Evolutionary conservation across 768 basidiomycete genomes (phyloP), one percentile per base, ranked within the genome.

Genomic region (Phanerodontia chrysosporium): DNA sequence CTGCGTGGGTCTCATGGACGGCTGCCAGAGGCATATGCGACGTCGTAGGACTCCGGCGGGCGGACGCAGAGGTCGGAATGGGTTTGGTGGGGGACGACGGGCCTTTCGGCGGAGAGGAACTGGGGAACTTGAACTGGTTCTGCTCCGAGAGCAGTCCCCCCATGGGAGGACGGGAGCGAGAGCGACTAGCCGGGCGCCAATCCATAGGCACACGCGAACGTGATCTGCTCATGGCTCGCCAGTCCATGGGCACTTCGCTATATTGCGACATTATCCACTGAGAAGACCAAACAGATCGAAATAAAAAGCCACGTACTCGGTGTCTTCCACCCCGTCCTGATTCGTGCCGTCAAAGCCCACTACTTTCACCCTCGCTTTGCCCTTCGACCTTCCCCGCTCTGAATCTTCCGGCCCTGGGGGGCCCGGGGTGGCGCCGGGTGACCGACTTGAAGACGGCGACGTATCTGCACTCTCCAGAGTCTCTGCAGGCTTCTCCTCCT

Each of bases 161-260:
- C 63, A 84, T 83, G 29, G 89, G 84, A 21, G 89, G 86, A 36
- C 92, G 82, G 45, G 89, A 90, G 55, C 88, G 83, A 29, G 90
- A 91, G 56, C 89, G 85, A 72, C 84, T 86, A 54, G 85, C 74
- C 32, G 90, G 86, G 58, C 87, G 79, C 93, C 93, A 95, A 71
- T 95, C 93, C 90, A 95, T 93, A 22, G 90, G 87, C 65, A 88
- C 87, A 24, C 94, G 84, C 14, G 94, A 95, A 66, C 93, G 83
- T 25, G 94, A 96, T 62, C 94, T 82, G 73, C 92, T 95, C 70
- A 93, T 85, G 30, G 90, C 86, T 51, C 93, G 81, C 95, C 94
- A 97, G 68, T 96, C 95, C 94, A 97, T 97, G 27, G 85, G 75
- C 46, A 82, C 80, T 45, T 66, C 65, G 64, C 66, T 68, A 63